These are phyloP conservation scores for Iberis pinnata DNA, from an alignment of 345 rosid genomes.

Conservation along the genomic window DNA sequence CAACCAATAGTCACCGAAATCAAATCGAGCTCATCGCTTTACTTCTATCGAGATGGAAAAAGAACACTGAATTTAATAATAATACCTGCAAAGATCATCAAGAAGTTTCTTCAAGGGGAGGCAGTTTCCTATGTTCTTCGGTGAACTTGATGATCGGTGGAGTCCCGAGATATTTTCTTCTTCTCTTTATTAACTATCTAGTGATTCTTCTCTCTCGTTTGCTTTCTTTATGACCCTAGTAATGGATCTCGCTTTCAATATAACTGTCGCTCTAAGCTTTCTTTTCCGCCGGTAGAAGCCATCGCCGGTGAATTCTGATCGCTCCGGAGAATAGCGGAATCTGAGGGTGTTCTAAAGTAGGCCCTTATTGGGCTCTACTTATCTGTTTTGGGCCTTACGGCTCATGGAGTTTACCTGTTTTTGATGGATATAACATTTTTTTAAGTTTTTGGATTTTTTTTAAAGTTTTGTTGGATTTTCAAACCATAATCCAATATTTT, in stretches of 20 bases:
- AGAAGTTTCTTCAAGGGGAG: constrained; percentile 96
- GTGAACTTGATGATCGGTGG: constrained; percentile 61
- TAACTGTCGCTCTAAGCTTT: background rate
- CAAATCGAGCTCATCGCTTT: constrained; percentile 9
- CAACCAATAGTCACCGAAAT: constrained; percentile 4
- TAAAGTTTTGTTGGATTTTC: no score
- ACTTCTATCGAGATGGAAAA: background rate
- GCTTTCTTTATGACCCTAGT: constrained; percentile 31
- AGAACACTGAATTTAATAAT: constrained; percentile 2
- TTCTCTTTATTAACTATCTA: background rate
- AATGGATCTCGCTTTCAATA: constrained; percentile 1
- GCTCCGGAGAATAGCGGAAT: constrained; percentile 12
- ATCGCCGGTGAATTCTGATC: constrained; percentile 22
- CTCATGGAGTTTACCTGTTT: no score
- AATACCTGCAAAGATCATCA: constrained; percentile 97
- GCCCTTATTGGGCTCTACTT: background rate
- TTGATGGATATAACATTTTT: no score
- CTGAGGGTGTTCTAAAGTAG: constrained; percentile 3
- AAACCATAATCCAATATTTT: no score
- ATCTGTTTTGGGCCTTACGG: constrained; percentile 12
- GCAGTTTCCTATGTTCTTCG: constrained; percentile 60
- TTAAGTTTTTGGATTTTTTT: no score
- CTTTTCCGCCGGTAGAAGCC: constrained; percentile 1
- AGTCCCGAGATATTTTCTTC: constrained; percentile 48
- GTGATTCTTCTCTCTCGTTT: no score